A percentile compares a stretch with the other conserved stretches of the same genome.
phyloP scores from a whole-genome alignment of 257 asterid species.

The Solanum phureja region DNA sequence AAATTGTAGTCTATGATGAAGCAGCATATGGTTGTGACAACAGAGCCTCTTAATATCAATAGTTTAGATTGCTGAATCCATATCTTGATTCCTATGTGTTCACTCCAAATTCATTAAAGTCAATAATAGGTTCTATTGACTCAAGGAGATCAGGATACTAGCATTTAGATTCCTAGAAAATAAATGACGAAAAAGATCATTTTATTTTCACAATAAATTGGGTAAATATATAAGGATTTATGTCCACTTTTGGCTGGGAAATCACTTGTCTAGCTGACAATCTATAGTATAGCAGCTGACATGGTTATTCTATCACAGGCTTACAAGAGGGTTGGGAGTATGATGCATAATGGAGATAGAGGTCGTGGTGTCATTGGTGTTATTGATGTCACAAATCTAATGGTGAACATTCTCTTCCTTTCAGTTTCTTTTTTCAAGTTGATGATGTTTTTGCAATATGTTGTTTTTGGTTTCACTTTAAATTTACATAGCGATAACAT shows the following conservation, averaged over 20 bases:
- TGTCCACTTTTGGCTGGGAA: not conserved
- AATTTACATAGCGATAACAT: not conserved
- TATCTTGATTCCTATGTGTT: not conserved
- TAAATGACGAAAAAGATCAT: not conserved
- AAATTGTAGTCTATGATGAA: not conserved
- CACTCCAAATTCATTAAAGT: not conserved
- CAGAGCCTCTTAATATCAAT: not conserved
- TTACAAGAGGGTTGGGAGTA: constrained; percentile 80
- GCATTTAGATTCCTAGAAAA: not conserved
- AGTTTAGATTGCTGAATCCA: not conserved
- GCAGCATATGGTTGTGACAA: not conserved
- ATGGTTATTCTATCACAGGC: constrained; percentile 30
- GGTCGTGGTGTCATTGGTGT: constrained; percentile 84
- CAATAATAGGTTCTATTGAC: not conserved
- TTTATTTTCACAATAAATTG: not conserved
- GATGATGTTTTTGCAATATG: not conserved
- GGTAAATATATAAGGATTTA: not conserved
- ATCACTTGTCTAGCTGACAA: constrained; percentile 1
- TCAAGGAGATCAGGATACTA: not conserved
- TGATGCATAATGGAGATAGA: constrained; percentile 67
- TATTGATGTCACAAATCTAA: constrained; percentile 52
- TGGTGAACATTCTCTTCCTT: constrained; percentile 31
- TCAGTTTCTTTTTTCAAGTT: not conserved
- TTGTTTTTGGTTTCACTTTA: not conserved
- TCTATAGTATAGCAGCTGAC: not conserved